Conservation (phyloP, 179 eudicot genomes). For the Spergularia azorica region DNA sequence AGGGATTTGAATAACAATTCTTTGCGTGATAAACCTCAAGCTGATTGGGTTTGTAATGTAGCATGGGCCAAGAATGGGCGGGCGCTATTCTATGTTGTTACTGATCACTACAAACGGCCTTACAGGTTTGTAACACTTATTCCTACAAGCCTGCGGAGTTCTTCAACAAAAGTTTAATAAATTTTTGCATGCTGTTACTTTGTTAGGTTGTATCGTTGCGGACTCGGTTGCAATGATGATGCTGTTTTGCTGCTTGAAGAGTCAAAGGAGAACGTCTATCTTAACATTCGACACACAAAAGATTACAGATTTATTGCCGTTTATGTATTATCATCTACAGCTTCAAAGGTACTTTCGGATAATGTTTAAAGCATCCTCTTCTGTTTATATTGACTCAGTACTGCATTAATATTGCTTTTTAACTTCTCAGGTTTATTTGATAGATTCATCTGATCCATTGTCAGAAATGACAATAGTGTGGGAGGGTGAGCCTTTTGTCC, state of each 20-base stretch:
- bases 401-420: slow-evolving; percentile 26
- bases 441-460: slow-evolving; percentile 81
- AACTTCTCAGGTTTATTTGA: slow-evolving; percentile 64
- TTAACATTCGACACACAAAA: slow-evolving; percentile 78
- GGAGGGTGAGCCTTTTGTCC: slow-evolving; percentile 76
- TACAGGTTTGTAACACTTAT: slow-evolving; percentile 51
- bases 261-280: slow-evolving; percentile 66
- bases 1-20: slow-evolving; percentile 74
- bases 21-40: slow-evolving; percentile 78
- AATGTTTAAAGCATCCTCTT: slow-evolving; percentile 3
- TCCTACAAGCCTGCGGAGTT: background rate
- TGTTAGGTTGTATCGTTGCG: slow-evolving; percentile 71
- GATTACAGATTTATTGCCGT: slow-evolving; percentile 74
- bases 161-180: background rate
- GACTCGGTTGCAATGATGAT: slow-evolving; percentile 62
- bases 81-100: slow-evolving; percentile 74
- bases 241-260: slow-evolving; percentile 78
- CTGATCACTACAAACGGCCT: slow-evolving; percentile 83
- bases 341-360: slow-evolving; percentile 64
- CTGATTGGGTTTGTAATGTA: slow-evolving; percentile 77
- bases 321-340: slow-evolving; percentile 56
- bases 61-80: slow-evolving; percentile 87
- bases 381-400: background rate
- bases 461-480: slow-evolving; percentile 76
- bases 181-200: slow-evolving; percentile 16